Evolutionary conservation across 352 stramenopile species (phyloP), one percentile per base, ranked within the genome.

Genomic region (Vaucheria bursata): DNA sequence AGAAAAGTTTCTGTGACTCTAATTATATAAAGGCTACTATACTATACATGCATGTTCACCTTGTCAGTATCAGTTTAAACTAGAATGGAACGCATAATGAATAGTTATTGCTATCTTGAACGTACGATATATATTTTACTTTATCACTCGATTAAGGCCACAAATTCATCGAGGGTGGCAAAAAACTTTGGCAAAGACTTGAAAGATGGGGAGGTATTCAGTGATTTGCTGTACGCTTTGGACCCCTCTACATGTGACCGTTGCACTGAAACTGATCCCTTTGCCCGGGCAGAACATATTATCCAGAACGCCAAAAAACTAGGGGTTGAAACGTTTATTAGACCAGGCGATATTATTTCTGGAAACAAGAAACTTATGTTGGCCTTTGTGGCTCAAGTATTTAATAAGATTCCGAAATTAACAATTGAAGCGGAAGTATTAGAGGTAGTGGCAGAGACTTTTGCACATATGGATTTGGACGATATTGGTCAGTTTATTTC

Each of bases 311-410:
- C 90, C 3, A 85, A 90, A 53, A 88, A 86, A 34, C 84, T 95
- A n/a, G 79, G 88, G 7, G 90, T 95, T 3, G 88, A 94, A 77
- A 92, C 89, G 40, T 95, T 96, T 74, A 94, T 96, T 78, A 92
- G 94, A 80, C 89, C 91, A n/a, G 86, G 86, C 1, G 91, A 96
- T 81, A 94, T 96, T 77, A 94, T 89, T 1, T 92, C 87, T 67
- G 91, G 89, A 32, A 96, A 95, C 85, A 91, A 90, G 29, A 95
- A 95, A 87, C 86, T 96, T 29, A 84, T 85, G 37, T 73, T 87
- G 49, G 81, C 79, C 25, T 87, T 87, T 70, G 72, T 71, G 25
- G 83, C 84, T 4, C 80, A 87, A 86, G 86, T 96, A 31, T 96
- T 96, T 74, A 96, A 96, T 84, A 95, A 89, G 39, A 94, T 91